Evolutionary conservation across 2,329 filamentous ascomycete species (phyloP).

Genomic region (Tolypocladium nubicola): DNA sequence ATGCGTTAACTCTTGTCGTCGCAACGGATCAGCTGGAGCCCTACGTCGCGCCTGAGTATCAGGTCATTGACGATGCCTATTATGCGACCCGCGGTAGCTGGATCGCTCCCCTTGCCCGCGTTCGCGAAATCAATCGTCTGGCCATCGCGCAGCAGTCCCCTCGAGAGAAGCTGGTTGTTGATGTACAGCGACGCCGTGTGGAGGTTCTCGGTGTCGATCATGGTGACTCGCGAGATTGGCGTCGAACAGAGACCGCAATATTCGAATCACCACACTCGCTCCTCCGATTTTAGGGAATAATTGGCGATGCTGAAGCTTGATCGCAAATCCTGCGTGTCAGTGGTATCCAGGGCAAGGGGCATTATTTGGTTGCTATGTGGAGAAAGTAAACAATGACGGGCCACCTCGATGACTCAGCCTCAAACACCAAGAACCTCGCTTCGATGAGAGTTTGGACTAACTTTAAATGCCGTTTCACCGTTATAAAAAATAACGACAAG

Average conservation of each 20-base stretch:
- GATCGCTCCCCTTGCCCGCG: slow-evolving; percentile 49
- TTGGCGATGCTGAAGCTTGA: not conserved
- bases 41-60: slow-evolving; percentile 78
- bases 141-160: slow-evolving; percentile 56
- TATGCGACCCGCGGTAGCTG: slow-evolving; percentile 67
- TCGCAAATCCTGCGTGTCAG: not conserved
- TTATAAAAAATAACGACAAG: too few relatives aligned
- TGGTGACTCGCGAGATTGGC: slow-evolving; percentile 14
- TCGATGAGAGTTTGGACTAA: too few relatives aligned
- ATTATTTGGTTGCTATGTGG: slow-evolving; percentile 23
- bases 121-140: slow-evolving; percentile 74
- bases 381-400: slow-evolving; percentile 26
- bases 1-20: slow-evolving; percentile 5
- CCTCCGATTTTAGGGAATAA: not conserved
- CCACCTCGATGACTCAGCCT: slow-evolving; percentile 13
- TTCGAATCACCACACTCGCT: not conserved
- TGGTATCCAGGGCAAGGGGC: not conserved
- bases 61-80: slow-evolving; percentile 93
- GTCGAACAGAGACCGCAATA: not conserved
- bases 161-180: slow-evolving; percentile 59
- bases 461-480: too few relatives aligned
- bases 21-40: slow-evolving; percentile 2
- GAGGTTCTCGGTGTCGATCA: slow-evolving; percentile 51
- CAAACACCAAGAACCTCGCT: not conserved
- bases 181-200: slow-evolving; percentile 60